Base-by-base conservation (phyloP, 2,329 filamentous ascomycete species). In the Ceratocystiopsis minuta region DNA sequence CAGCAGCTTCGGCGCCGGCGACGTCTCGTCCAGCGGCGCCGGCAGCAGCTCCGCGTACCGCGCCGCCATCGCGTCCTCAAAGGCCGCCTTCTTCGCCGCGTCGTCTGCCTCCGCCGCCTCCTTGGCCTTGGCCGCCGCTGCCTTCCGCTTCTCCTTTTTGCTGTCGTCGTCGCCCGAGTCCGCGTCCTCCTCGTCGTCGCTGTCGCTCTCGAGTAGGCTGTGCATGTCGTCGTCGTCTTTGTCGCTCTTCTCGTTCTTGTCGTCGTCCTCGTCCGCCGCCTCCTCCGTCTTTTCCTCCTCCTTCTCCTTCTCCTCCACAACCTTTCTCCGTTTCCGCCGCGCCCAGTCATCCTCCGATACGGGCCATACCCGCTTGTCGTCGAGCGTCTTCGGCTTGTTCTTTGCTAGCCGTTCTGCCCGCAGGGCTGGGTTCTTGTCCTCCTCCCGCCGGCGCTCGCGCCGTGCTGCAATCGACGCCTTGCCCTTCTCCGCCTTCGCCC, bases 361-460 rank as follows among this genome's bases (percentile, higher is more conserved):
- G 53, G 95, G 87, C 84, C 85, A 96, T 31, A 84, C 76, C 57
- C 90, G 75, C 66, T 94, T 94, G 52, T 77, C 74, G 52, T 95
- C 87, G 44, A 94, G 70, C 0, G 85, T 93, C 42, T 74, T 59
- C 0, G 90, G 81, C 36, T 86, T 70, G 62, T 94, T 94, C 50
- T 72, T 75, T 46, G 75, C 76, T 46, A 88, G 65, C 52, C 90
- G 74, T 49, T 80, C 72, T 46, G 74, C 75, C 50, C 76, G 75
- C 45, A 94, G 61, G 45, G 75, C 70, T 2, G 88, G 87, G 53
- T 95, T 75, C 58, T 80, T 82, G 49, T 79, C 73, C 60, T 98
- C 90, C 54, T 87, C 82, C 61, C 80, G 83, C 62, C 84, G 86
- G 46, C 84, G 70, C 39, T 73, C 72, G 56, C 86, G 80, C 48